phyloP scores from a whole-genome alignment of 495 filamentous ascomycete species.

The Jackrogersella multiformis region DNA sequence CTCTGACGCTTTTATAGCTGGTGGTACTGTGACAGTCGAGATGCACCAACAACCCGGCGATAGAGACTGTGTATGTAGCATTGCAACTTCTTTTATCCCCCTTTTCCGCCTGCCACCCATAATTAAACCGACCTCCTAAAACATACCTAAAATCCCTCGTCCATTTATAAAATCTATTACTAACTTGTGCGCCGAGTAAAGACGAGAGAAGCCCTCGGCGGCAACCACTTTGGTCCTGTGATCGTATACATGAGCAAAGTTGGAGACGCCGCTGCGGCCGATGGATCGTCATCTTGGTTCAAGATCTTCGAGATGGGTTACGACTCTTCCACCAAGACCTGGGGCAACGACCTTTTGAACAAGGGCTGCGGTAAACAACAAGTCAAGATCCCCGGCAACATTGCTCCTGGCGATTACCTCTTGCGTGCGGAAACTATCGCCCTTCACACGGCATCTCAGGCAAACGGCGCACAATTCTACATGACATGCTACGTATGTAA shows the following conservation, averaged over 20 bases:
- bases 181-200: background rate
- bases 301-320: constrained; percentile 58
- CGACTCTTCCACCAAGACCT: constrained; percentile 56
- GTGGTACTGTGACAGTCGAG: constrained; percentile 59
- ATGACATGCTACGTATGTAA: constrained; percentile 57
- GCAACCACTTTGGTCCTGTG: constrained; percentile 60
- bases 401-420: constrained; percentile 63
- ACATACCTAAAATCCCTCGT: background rate
- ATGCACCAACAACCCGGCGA: constrained; percentile 64
- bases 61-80: constrained; percentile 32
- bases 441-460: constrained; percentile 54
- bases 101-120: background rate
- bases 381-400: constrained; percentile 59
- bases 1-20: constrained; percentile 47
- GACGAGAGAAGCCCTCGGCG: constrained; percentile 57
- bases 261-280: constrained; percentile 59
- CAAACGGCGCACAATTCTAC: constrained; percentile 60
- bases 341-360: constrained; percentile 63
- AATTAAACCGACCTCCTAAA: too few species aligned
- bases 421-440: constrained; percentile 64
- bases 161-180: background rate
- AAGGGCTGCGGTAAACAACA: constrained; percentile 61
- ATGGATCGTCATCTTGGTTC: constrained; percentile 61
- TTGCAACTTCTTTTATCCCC: background rate
- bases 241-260: constrained; percentile 66